Percentiles rank a stretch among this genome's conserved stretches.
Conservation (phyloP, 2,329 filamentous ascomycete species). For the Dryadomyces sulphureus region DNA sequence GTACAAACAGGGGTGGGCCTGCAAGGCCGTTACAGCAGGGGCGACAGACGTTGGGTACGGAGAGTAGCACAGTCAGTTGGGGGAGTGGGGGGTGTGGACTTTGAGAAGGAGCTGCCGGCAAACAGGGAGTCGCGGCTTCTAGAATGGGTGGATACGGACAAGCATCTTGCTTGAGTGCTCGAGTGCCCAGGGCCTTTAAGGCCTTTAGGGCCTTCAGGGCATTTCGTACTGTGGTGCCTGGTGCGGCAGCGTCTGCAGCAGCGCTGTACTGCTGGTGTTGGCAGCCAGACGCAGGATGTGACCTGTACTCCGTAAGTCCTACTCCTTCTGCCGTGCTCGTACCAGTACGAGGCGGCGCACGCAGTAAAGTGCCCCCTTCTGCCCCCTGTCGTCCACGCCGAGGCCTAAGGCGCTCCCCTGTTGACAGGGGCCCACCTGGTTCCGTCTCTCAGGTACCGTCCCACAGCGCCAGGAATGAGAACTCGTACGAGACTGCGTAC, state of each 20-base stretch:
- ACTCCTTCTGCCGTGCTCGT: too few relatives aligned
- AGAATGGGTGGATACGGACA: neutral
- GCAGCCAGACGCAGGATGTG: too few relatives aligned
- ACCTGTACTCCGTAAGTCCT: too few relatives aligned
- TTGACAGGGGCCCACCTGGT: constrained; percentile 3
- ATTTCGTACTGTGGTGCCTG: too few relatives aligned
- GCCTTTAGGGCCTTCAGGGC: too few relatives aligned
- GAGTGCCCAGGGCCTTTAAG: too few relatives aligned
- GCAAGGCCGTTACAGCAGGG: constrained; percentile 5
- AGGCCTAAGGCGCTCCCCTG: neutral
- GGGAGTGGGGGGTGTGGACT: constrained; percentile 1
- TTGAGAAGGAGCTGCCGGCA: neutral
- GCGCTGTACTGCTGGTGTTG: too few relatives aligned
- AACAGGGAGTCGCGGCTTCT: neutral
- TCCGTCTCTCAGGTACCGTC: constrained; percentile 2
- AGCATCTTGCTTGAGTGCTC: too few relatives aligned
- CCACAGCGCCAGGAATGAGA: neutral
- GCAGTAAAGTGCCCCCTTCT: neutral
- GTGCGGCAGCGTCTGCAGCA: too few relatives aligned
- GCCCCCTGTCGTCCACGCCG: neutral
- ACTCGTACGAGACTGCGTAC: neutral
- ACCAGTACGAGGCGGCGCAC: too few relatives aligned
- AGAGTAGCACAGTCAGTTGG: neutral
- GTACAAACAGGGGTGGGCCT: constrained; percentile 2
- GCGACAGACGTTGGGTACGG: neutral